Percentiles rank a stretch among this genome's conserved stretches.
Conservation (phyloP, 164 flowering plant species). For the Macadamia tetraphylla region DNA sequence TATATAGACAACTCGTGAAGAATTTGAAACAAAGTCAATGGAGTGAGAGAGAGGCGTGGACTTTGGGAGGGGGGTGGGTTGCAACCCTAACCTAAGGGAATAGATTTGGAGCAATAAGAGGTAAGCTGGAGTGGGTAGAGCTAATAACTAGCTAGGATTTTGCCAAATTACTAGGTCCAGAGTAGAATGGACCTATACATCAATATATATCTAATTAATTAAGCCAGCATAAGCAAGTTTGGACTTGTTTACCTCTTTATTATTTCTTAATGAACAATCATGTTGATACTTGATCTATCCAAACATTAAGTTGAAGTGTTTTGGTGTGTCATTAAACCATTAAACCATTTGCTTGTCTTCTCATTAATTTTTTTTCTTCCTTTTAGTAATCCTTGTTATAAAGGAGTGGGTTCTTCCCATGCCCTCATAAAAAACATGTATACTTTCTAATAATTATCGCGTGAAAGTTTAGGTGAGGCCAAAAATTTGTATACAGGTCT, state of each 20-base stretch:
- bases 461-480: too few relatives aligned
- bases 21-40: conserved; percentile 2
- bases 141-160: too few relatives aligned
- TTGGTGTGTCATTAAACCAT: neutral
- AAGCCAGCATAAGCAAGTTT: neutral
- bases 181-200: too few relatives aligned
- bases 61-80: neutral
- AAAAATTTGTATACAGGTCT: too few relatives aligned
- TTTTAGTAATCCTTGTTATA: too few relatives aligned
- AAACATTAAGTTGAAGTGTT: neutral
- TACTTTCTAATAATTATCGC: too few relatives aligned
- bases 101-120: neutral
- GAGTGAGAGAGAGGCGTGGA: conserved; percentile 6
- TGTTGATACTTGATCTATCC: neutral
- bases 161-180: too few relatives aligned
- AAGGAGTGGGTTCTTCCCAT: too few relatives aligned
- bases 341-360: neutral
- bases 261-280: neutral
- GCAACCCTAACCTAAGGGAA: conserved; percentile 2
- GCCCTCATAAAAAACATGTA: too few relatives aligned
- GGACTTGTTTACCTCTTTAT: neutral
- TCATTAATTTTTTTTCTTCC: neutral
- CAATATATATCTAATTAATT: too few relatives aligned
- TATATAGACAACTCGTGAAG: too few relatives aligned
- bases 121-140: too few relatives aligned